These are phyloP conservation scores for Yamadazyma songkhlaensis DNA, from an alignment of 1,139 yeast species.

Conservation along the genomic window DNA sequence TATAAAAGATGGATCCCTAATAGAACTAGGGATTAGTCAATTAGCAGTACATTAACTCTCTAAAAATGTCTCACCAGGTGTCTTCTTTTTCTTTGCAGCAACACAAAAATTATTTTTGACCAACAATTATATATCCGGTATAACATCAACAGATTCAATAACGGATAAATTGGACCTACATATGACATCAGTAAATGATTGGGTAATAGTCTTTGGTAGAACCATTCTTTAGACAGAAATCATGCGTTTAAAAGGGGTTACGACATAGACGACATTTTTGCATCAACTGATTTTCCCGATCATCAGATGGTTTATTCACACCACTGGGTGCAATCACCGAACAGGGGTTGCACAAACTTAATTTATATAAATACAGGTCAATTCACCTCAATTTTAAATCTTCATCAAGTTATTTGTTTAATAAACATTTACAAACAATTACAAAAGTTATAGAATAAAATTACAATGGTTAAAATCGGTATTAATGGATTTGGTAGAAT, in stretches of 20 bases:
- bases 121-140: no score
- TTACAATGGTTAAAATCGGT: conserved; percentile 38
- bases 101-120: no score
- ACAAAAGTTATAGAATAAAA: conserved; percentile 1
- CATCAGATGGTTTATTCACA: conserved; percentile 10
- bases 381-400: neutral
- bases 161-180: no score
- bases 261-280: neutral
- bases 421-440: neutral
- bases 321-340: conserved; percentile 1
- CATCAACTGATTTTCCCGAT: conserved; percentile 7
- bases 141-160: no score
- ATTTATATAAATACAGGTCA: conserved; percentile 3
- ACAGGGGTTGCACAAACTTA: neutral
- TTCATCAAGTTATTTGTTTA: conserved; percentile 1
- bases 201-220: no score
- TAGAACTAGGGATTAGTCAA: conserved; percentile 63
- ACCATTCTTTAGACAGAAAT: neutral
- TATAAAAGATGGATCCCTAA: conserved; percentile 84
- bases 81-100: neutral
- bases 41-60: neutral
- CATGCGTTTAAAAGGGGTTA: neutral
- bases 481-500: conserved; percentile 81
- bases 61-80: neutral
- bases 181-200: no score